Base-by-base conservation (phyloP, 805 yeast genomes). In the Teunomyces pallodes region DNA sequence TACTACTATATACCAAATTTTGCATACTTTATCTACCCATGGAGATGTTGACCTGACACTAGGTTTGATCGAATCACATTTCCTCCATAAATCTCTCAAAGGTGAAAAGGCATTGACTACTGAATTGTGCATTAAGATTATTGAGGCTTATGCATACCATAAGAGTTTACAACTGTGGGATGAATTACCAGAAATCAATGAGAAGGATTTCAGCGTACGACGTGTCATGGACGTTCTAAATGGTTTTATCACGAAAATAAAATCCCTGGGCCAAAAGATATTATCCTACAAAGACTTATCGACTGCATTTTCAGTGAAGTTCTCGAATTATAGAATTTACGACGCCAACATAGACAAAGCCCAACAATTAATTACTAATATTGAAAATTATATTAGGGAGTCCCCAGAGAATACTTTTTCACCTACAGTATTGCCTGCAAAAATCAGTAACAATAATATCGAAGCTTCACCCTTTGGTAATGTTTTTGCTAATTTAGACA, bases 31-130 rank as follows among this genome's bases (percentile, higher is more conserved):
- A 9, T 55, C 74, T 2, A 49, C 58, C 3, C 57, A 65, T 44
- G 78, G 78, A 5, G 78, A 74, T 51, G 68, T 70, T 5, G 43
- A 59, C 12, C 66, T 62, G 62, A 62, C 74, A 1, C 47, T 70
- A 8, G 47, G 58, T 5, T 54, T 72, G 10, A 64, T 74, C 9
- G 75, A 74, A 47, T 54, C 70, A 41, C 73, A 69, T 46, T 69
- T 56, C 49, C 48, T 72, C 5, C 72, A 68, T 49, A 63, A 64
- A 30, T 38, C 57, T 2, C 46, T 66, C 39, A 55, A 50, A 17
- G 76, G 77, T 3, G 67, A 69, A 45, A 56, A 45, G 31, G 69
- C 68, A 1, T 51, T 73, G 32, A 61, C 65, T 28, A 66, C 64
- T 41, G 70, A 70, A 9, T 53, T 72, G 24, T 61, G 69, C 42